Evolutionary conservation across 2,329 filamentous ascomycete species (phyloP).

Genomic region (Fusarium sarcochroum): DNA sequence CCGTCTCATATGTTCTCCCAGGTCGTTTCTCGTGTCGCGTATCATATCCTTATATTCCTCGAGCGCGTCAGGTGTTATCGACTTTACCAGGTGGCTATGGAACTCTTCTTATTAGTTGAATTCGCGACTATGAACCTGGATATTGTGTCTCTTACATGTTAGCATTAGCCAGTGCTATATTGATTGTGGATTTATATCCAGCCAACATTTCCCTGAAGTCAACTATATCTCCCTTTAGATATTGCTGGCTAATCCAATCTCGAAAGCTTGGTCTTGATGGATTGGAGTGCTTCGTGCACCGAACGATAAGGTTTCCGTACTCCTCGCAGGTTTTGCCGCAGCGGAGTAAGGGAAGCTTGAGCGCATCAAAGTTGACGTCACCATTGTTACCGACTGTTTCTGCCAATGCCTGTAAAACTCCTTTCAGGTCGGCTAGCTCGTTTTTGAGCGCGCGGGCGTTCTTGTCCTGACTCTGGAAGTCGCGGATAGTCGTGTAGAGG

Average conservation of each 20-base stretch:
- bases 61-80: slow-evolving; percentile 3
- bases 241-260: slow-evolving; percentile 60
- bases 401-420: slow-evolving; percentile 53
- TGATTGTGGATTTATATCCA: slow-evolving; percentile 54
- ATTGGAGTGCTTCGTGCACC: slow-evolving; percentile 53
- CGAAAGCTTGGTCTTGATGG: slow-evolving; percentile 56
- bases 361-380: slow-evolving; percentile 23
- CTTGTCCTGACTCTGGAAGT: slow-evolving; percentile 30
- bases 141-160: slow-evolving; percentile 23
- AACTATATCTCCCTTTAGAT: slow-evolving; percentile 59
- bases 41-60: slow-evolving; percentile 5
- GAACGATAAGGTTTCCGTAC: slow-evolving; percentile 54
- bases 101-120: background rate
- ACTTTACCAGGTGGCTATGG: background rate
- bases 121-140: background rate
- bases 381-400: slow-evolving; percentile 34
- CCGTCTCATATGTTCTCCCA: background rate
- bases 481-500: slow-evolving; percentile 26
- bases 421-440: slow-evolving; percentile 56
- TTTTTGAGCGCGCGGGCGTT: slow-evolving; percentile 57
- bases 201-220: slow-evolving; percentile 57
- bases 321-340: slow-evolving; percentile 60
- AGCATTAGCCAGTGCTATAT: slow-evolving; percentile 36
- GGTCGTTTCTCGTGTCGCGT: background rate
- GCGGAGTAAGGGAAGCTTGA: slow-evolving; percentile 54